Conservation (phyloP, 2,329 filamentous ascomycete species). For the Juglanconis sp. region DNA sequence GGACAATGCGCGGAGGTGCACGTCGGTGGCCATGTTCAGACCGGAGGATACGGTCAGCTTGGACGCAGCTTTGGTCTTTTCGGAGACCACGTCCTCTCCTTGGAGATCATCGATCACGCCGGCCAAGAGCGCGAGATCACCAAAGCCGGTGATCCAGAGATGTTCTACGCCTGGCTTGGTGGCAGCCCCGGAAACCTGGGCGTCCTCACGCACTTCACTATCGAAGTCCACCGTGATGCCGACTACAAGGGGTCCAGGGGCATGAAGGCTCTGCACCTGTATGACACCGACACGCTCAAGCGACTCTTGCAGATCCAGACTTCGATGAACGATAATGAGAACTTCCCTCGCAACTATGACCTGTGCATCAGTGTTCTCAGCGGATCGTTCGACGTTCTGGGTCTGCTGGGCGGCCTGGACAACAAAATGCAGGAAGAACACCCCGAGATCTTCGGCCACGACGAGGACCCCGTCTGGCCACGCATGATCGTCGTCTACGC, state of each 20-base stretch:
- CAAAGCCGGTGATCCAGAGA: constrained; percentile 46
- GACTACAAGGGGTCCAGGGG: constrained; percentile 37
- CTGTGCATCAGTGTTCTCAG: constrained; percentile 45
- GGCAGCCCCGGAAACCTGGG: constrained; percentile 58
- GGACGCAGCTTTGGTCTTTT: constrained; percentile 49
- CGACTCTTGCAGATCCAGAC: constrained; percentile 37
- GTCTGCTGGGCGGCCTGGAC: constrained; percentile 34
- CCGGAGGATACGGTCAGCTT: constrained; percentile 46
- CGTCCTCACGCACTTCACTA: constrained; percentile 52
- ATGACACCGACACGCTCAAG: constrained; percentile 35
- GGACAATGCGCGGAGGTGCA: constrained; percentile 45
- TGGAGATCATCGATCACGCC: constrained; percentile 44
- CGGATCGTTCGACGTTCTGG: constrained; percentile 30
- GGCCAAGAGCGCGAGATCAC: constrained; percentile 45
- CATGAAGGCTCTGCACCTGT: constrained; percentile 40
- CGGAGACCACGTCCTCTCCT: constrained; percentile 50
- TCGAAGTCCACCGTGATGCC: constrained; percentile 31
- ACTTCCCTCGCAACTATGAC: constrained; percentile 44
- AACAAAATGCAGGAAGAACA: constrained; percentile 33
- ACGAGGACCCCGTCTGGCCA: constrained; percentile 35
- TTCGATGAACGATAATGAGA: constrained; percentile 41
- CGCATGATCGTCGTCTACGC: constrained; percentile 43
- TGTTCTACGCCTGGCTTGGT: constrained; percentile 58
- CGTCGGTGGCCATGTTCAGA: constrained; percentile 45
- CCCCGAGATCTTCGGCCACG: constrained; percentile 34